phyloP scores from a whole-genome alignment of 805 yeast genomes.

The Hanseniaspora valbyensis region DNA sequence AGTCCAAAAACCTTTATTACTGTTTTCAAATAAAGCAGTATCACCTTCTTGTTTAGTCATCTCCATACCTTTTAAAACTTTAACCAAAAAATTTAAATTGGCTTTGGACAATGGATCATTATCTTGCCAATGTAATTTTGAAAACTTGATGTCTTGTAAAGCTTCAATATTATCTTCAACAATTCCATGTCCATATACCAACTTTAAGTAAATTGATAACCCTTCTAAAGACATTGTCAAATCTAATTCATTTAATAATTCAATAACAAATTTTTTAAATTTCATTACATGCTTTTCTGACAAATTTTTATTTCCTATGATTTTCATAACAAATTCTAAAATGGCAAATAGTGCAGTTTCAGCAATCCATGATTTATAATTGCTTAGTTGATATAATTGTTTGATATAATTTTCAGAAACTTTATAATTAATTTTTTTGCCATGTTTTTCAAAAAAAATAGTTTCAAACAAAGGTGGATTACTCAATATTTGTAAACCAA shows the following conservation, averaged over 20 bases:
- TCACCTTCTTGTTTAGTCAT: conserved; percentile 29
- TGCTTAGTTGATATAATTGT: conserved; percentile 46
- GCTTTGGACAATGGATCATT: conserved; percentile 65
- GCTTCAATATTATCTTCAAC: neutral
- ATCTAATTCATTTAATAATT: conserved; percentile 37
- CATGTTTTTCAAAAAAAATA: conserved; percentile 26
- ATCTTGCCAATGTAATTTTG: conserved; percentile 45
- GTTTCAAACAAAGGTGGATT: conserved; percentile 37
- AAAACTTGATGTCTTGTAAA: conserved; percentile 17
- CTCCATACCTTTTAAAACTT: conserved; percentile 48
- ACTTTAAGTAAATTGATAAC: conserved; percentile 49
- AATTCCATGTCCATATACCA: conserved; percentile 17
- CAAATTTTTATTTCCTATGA: conserved; percentile 8
- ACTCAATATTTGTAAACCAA: conserved; percentile 68
- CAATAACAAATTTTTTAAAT: conserved; percentile 30
- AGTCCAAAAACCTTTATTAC: conserved; percentile 59
- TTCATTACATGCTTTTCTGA: conserved; percentile 3
- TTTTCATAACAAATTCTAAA: conserved; percentile 38
- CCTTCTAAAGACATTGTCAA: conserved; percentile 69
- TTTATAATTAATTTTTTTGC: conserved; percentile 18
- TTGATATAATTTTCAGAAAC: conserved; percentile 36
- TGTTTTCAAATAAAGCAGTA: conserved; percentile 26
- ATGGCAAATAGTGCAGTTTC: conserved; percentile 70
- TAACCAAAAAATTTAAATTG: conserved; percentile 49
- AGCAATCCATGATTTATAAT: conserved; percentile 69